Evolutionary conservation across 495 filamentous ascomycete species (phyloP), one percentile per base, ranked within the genome.

Genomic region (Xylaria grammica): DNA sequence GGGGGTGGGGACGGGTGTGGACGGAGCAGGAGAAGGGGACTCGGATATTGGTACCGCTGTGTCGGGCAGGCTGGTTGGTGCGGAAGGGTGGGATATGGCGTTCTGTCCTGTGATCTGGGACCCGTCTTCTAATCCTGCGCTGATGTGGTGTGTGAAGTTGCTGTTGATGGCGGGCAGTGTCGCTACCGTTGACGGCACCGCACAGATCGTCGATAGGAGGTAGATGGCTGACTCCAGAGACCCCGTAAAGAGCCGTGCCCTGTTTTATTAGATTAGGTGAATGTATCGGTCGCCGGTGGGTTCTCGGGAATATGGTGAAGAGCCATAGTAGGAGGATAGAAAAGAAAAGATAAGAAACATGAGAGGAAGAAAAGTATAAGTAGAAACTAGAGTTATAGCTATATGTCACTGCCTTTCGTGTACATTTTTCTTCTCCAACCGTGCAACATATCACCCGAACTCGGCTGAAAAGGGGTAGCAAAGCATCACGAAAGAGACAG

Each of bases 61-160:
- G 61, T 79, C 78, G 8, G 80, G 81, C 0, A 86, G 75, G 5
- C 85, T 81, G 0, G 81, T 81, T 0, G 81, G 77, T 15, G 75
- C 78, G 0, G 86, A 87, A 1, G 94, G 94, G 72, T 98, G 95
- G 11, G 88, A 91, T 72, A 98, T 98, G 69, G 88, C 88, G 75
- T 97, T 97, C 70, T 98, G 95, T 1, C 94, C 94, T 0, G 89
- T 89, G 66, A 98, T 95, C n/a, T 87, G 77, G 15, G 86, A 89
- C 6, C 91, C 90, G 73, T 97, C 83, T 46, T 78, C 81, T 0
- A 97, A 81, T 0, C 89, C 90, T 2, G 93, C 95, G 19, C 88
- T 90, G 73, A 98, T 98, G 75, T 98, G 94, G 69, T 96, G 90
- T 3, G 92, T 89, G 77, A 96, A 96, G 75, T 97, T 97, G 55